Percentiles rank a stretch among this genome's conserved stretches.
Conservation (phyloP, 495 filamentous ascomycete genomes). For the Penicillium turbatum region DNA sequence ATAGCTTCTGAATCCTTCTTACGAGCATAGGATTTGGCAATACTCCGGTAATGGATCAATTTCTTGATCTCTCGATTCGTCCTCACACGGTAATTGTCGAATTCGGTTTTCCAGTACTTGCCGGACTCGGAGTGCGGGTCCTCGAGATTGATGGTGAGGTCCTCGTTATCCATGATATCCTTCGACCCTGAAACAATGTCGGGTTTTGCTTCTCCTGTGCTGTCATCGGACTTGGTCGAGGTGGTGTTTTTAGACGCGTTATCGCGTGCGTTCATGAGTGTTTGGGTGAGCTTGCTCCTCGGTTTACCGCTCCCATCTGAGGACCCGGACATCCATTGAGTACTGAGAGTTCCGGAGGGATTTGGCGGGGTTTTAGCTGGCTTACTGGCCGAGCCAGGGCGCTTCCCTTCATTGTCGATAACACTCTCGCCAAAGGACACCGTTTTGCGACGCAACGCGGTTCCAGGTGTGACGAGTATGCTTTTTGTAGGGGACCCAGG, state of each 20-base stretch:
- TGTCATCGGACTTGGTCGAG: conserved; percentile 12
- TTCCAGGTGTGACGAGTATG: conserved; percentile 89
- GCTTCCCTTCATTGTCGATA: conserved; percentile 53
- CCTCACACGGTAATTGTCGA: conserved; percentile 72
- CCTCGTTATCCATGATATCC: conserved; percentile 45
- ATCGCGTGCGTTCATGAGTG: conserved; percentile 43
- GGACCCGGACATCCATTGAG: conserved; percentile 57
- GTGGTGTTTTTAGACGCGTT: conserved; percentile 29
- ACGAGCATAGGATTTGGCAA: conserved; percentile 83
- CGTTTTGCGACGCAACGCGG: conserved; percentile 74
- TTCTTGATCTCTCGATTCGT: conserved; percentile 76
- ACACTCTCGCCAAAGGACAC: conserved; percentile 83
- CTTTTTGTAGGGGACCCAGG: conserved; percentile 63
- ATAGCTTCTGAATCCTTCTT: conserved; percentile 81
- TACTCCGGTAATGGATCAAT: conserved; percentile 71
- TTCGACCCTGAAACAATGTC: conserved; percentile 4
- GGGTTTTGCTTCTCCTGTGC: conserved; percentile 11
- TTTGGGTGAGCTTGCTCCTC: conserved; percentile 45
- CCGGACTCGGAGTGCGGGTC: conserved; percentile 81
- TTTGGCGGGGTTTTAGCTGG: conserved; percentile 30
- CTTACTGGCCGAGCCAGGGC: conserved; percentile 31
- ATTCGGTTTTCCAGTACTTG: conserved; percentile 91
- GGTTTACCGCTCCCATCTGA: conserved; percentile 45
- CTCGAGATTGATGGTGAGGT: conserved; percentile 66
- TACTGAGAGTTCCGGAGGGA: conserved; percentile 58